phyloP scores from a whole-genome alignment of 768 basidiomycete species.

The Lentinus brumalis region DNA sequence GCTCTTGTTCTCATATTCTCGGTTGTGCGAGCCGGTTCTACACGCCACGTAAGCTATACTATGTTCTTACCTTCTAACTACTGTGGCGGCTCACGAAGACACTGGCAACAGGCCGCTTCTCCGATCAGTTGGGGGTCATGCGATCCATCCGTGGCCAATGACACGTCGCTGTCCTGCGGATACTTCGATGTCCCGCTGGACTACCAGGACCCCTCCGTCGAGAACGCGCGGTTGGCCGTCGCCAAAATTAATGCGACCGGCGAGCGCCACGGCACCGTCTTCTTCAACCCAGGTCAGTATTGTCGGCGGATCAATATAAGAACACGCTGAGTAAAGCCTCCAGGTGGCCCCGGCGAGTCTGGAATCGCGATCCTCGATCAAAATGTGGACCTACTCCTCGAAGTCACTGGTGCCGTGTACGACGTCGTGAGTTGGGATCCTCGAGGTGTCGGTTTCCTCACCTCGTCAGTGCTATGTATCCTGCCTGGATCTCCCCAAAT shows the following conservation, averaged over 20 bases:
- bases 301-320: no score
- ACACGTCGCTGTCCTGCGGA: background rate
- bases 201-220: slow-evolving; percentile 1
- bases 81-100: no score
- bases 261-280: slow-evolving; percentile 1
- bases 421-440: slow-evolving; percentile 9
- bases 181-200: slow-evolving; percentile 3
- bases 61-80: no score
- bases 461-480: background rate
- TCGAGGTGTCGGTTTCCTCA: background rate
- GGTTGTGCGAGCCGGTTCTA: no score
- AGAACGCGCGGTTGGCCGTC: background rate
- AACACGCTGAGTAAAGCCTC: background rate
- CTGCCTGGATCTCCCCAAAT: background rate
- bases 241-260: background rate
- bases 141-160: background rate
- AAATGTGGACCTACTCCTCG: background rate
- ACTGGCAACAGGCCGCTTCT: background rate
- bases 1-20: no score
- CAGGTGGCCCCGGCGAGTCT: background rate
- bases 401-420: background rate
- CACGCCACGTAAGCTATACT: no score
- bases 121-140: background rate
- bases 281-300: slow-evolving; percentile 3
- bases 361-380: background rate